These are phyloP conservation scores for Geotrichum siamense DNA, from an alignment of 1,139 yeast species.

Conservation along the genomic window DNA sequence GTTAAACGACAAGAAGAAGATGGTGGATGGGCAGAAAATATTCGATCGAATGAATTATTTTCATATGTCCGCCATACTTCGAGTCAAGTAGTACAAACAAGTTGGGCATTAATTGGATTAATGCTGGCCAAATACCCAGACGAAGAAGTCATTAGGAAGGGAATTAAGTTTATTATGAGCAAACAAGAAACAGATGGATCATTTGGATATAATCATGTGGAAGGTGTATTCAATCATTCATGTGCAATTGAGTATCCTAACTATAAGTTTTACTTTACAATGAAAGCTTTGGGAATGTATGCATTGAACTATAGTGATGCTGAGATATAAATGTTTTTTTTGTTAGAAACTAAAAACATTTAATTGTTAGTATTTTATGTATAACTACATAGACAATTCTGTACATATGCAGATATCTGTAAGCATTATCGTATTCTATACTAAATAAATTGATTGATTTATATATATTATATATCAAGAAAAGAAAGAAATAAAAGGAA, in stretches of 20 bases:
- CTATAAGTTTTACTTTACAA: conserved; percentile 81
- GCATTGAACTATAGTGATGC: conserved; percentile 25
- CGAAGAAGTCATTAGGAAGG: conserved; percentile 51
- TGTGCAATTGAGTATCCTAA: conserved; percentile 94
- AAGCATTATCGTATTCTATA: too few species aligned
- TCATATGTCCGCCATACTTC: conserved; percentile 59
- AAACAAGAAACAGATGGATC: conserved; percentile 75
- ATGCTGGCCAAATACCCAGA: conserved; percentile 78
- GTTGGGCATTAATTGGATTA: conserved; percentile 87
- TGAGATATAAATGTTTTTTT: too few species aligned
- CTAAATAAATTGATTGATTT: too few species aligned
- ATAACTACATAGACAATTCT: too few species aligned
- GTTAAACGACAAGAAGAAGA: conserved; percentile 66
- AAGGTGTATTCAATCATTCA: conserved; percentile 94
- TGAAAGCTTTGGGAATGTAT: conserved; percentile 87
- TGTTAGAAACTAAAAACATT: too few species aligned
- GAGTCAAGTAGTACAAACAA: conserved; percentile 79
- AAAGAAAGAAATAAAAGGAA: too few species aligned
- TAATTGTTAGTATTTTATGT: too few species aligned
- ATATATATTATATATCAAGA: too few species aligned
- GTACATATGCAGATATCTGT: too few species aligned
- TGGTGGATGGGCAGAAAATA: conserved; percentile 94
- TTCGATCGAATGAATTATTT: conserved; percentile 66
- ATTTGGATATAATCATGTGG: conserved; percentile 78
- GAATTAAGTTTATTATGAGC: conserved; percentile 54